phyloP scores from a whole-genome alignment of 768 basidiomycete species.

The Boletus rubroflammeus region DNA sequence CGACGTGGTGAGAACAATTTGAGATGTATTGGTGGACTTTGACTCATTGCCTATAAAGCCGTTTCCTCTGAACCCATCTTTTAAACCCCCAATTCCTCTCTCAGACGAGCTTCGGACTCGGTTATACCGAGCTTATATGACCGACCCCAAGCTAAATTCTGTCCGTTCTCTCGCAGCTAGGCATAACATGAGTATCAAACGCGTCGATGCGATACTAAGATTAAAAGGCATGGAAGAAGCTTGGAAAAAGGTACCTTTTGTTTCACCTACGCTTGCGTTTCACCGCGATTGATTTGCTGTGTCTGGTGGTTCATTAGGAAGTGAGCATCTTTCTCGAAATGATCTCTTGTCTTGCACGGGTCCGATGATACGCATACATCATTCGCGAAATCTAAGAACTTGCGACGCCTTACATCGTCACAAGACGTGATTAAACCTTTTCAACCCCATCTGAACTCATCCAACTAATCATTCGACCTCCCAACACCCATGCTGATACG shows the following conservation, averaged over 20 bases:
- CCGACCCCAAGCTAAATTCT: slow-evolving; percentile 51
- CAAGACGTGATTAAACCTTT: slow-evolving; percentile 54
- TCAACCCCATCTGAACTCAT: slow-evolving; percentile 67
- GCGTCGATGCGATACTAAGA: slow-evolving; percentile 78
- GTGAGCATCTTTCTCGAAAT: slow-evolving; percentile 29
- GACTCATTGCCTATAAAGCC: slow-evolving; percentile 45
- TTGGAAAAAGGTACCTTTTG: slow-evolving; percentile 64
- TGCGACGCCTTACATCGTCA: slow-evolving; percentile 62
- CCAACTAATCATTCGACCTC: slow-evolving; percentile 7
- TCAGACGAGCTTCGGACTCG: slow-evolving; percentile 54
- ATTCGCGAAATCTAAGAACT: slow-evolving; percentile 69
- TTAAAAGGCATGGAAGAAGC: slow-evolving; percentile 73
- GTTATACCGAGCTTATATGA: slow-evolving; percentile 61
- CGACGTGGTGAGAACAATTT: slow-evolving; percentile 45
- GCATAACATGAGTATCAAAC: slow-evolving; percentile 68
- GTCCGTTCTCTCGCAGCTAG: slow-evolving; percentile 58
- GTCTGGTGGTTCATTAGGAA: slow-evolving; percentile 31
- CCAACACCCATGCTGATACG: not conserved
- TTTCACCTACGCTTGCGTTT: slow-evolving; percentile 2
- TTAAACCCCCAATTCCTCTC: slow-evolving; percentile 74
- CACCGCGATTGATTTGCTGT: slow-evolving; percentile 4
- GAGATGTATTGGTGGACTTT: not conserved
- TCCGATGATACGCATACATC: slow-evolving; percentile 56
- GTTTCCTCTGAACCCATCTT: slow-evolving; percentile 82
- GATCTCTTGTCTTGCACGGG: not conserved